Base-by-base conservation (phyloP, 2,329 filamentous ascomycete genomes). In the Gliomastix tumulicola region DNA sequence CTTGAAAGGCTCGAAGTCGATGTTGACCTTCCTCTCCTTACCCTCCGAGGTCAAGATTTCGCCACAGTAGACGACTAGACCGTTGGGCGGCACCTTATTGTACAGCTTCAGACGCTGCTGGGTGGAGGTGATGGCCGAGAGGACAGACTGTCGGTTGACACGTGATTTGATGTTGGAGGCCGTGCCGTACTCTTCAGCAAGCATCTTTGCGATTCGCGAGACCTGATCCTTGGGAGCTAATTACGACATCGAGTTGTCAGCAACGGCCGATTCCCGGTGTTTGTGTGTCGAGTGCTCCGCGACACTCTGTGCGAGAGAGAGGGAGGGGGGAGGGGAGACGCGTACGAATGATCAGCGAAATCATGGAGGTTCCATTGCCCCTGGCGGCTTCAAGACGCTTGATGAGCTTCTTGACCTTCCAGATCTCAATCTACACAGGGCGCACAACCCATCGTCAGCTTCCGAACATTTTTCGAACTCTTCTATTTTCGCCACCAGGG, bases 351-450 rank as follows among this genome's bases (percentile, higher is more conserved):
- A 98, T 96, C 66, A 98, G 79, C 47, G 90, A 97, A 67, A 98
- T 98, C 92, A 98, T 98, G 71, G 84, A 90, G 47, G 92, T 98
- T 70, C 92, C 92, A 79, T 98, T 98, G 62, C 92, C 92, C 62
- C 94, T 79, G 51, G 94, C 94, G 45, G 88, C 85, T 68, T 97
- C 92, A 54, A 98, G 87, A 55, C 92, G 86, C 71, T 97, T 98
- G 71, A 98, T 95, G 59, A 98, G 74, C 76, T 98, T 98, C 79
- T 98, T 98, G 60, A 98, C 89, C 83, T 98, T 96, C 86, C 84
- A 89, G 71, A 82, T 83, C 67, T 83, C 79, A 55, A 83, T 83
- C 75, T 79, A 49, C 49, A 32, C 32, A 23, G 17, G n/a, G n/a
- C 17, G 13, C 25, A 28, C 25, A 10, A n/a, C 25, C 25, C 9